phyloP scores from a whole-genome alignment of 139 green algal genomes.

The Chlorella sorokiniana region DNA sequence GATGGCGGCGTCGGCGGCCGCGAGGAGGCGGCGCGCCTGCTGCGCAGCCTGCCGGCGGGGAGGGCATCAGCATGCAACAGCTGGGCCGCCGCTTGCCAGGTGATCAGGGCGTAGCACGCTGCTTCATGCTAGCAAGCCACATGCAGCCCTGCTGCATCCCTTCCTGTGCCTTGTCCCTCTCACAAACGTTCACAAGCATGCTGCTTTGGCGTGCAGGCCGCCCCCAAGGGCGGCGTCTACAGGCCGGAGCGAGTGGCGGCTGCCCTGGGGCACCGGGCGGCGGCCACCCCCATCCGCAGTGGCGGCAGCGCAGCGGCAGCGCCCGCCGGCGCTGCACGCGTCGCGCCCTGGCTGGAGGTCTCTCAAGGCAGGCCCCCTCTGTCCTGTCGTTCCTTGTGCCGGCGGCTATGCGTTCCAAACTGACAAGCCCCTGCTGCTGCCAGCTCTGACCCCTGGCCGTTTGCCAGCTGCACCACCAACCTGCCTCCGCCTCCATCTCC shows the following conservation, averaged over 20 bases:
- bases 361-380: too few species aligned
- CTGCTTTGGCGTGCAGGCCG: neutral
- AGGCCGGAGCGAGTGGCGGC: constrained; percentile 1
- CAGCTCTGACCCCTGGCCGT: too few species aligned
- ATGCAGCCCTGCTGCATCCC: too few species aligned
- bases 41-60: neutral
- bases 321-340: too few species aligned
- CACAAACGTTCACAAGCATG: neutral
- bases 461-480: too few species aligned
- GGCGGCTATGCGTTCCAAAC: too few species aligned
- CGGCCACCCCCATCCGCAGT: too few species aligned
- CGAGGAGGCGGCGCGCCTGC: neutral
- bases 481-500: neutral
- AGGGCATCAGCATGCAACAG: neutral
- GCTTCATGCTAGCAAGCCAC: too few species aligned
- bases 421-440: too few species aligned
- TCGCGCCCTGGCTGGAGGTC: too few species aligned
- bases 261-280: neutral
- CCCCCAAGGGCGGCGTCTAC: constrained; percentile 7
- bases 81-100: constrained; percentile 16
- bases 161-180: neutral
- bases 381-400: too few species aligned
- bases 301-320: too few species aligned
- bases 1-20: neutral
- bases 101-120: neutral